Base-by-base conservation (phyloP, 805 yeast species). In the Candida alai region DNA sequence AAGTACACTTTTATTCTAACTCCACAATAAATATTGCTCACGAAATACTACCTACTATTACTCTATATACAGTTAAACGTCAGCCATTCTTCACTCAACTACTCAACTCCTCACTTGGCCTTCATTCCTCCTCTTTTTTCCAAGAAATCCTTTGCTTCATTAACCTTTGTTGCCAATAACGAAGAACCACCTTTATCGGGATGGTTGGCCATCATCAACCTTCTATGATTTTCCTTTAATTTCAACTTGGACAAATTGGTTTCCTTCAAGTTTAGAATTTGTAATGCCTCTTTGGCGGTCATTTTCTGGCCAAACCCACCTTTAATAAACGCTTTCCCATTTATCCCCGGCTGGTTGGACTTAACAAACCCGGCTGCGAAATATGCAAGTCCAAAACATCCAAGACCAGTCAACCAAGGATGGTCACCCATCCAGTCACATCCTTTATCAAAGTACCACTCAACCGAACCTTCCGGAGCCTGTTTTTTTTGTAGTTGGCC, bases 151-250 rank as follows among this genome's bases (percentile, higher is more conserved):
- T 84, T 88, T 18, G 97, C 96, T 62, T 89, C 96, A 56, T 89
- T 89, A 41, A 89, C 82, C 66, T 89, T 89, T 39, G 89, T 80
- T 30, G 97, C 96, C 58, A 89, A 57, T 50, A 74, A 87, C 18
- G 94, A 84, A 8, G 94, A 82, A 2, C 97, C 97, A 21, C 96
- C 96, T 54, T 80, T 84, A 65, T 89, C 97, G 8, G 97, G 97
- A 54, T 89, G 97, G 57, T 89, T 89, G 32, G 83, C 74, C 60
- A 86, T 61, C 93, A 89, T 84, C 50, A 88, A 80, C 48, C 69
- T 70, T 62, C 96, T 76, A 55, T 89, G 96, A 40, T 78, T 80
- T 42, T 81, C 87, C 53, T 83, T 82, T 50, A 88, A 68, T 49
- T 71, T 79, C 40, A 78, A 73, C 58, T 75, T 78, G 26, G 75